Evolutionary conservation across 805 yeast genomes (phyloP), one percentile per base, ranked within the genome.

Genomic region (Priceomyces haplophilus): DNA sequence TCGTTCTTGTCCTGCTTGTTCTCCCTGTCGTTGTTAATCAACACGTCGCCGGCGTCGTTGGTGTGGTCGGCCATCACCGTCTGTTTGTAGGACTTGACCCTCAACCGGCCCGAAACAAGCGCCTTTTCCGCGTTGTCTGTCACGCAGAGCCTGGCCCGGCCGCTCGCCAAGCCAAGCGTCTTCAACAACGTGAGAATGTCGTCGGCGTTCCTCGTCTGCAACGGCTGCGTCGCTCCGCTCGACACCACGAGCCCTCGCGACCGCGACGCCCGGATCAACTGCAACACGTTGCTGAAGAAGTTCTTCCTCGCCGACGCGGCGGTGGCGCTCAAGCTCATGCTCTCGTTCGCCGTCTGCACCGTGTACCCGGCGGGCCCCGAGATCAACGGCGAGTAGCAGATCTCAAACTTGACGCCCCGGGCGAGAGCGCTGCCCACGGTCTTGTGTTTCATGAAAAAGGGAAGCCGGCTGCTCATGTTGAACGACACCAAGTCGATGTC

Each of bases 401-500:
- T 74, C 58, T 93, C 99, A 49, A 93, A 77, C 50, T 80, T 80
- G 19, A 88, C 76, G 2, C 98, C 98, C 39, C 88, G 77, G 15
- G 83, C 83, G 3, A 87, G 72, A 1, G 95, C 97, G 33, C 88
- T 80, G 34, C 96, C 85, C 7, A 88, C 73, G 1, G 88, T 80
- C 53, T 89, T 88, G 65, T 89, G 96, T 53, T 85, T 85, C 50
- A 93, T 66, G 58, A 81, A 87, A 48, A 79, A 82, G 0, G 95
- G 91, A 37, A 88, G 63, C 44, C 87, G 76, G 34, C 72, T 68
- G 19, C 76, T 64, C 58, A 84, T 76, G 41, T 85, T 81, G 42
- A 93, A 74, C 1, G 96, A 80, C 15, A 93, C 76, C 19, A 93
- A 46, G 64, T 93, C 98, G 34, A 90, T 72, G 45, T 89, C 97